These are phyloP conservation scores for Magnolia changhungtana DNA, from an alignment of 164 flowering plant genomes.

Conservation along the genomic window DNA sequence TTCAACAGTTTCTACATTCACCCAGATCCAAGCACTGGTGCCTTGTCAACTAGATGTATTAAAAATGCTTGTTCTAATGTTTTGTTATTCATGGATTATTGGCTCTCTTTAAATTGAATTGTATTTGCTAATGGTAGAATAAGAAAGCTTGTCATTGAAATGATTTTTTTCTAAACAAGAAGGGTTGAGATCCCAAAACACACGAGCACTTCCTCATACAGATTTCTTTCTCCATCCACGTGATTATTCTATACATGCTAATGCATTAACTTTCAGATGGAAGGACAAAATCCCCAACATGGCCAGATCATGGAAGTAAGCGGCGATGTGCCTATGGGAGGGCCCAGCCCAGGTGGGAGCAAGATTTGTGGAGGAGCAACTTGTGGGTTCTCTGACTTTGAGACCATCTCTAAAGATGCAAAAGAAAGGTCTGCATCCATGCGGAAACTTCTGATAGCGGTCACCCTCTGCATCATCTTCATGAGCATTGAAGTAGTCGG, in stretches of 20 bases:
- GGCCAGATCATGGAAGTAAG: conserved; percentile 52
- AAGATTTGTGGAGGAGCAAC: conserved; percentile 60
- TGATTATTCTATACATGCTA: not conserved
- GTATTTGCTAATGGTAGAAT: not conserved
- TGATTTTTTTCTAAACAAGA: too few species aligned
- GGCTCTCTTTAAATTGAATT: not conserved
- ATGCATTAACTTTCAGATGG: conserved; percentile 52
- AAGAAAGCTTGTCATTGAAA: too few species aligned
- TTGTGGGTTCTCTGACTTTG: conserved; percentile 74
- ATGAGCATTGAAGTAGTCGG: conserved; percentile 81
- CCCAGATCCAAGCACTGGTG: not conserved
- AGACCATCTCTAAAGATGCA: conserved; percentile 52
- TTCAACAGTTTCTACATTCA: too few species aligned
- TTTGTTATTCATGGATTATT: not conserved
- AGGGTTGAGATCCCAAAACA: not conserved
- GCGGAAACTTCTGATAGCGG: conserved; percentile 65
- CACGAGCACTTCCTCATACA: not conserved
- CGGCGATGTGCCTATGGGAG: conserved; percentile 31
- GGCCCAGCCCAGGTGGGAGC: conserved; percentile 29
- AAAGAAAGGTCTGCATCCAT: conserved; percentile 65
- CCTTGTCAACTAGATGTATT: not conserved
- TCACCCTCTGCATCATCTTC: conserved; percentile 61
- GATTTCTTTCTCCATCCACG: not conserved
- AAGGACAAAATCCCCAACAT: conserved; percentile 32
- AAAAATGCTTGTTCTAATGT: not conserved